Percentiles rank a stretch among this genome's conserved stretches.
Evolutionary conservation across 1,139 yeast species (phyloP).

Genomic region (Geotrichum citri-aurantii): DNA sequence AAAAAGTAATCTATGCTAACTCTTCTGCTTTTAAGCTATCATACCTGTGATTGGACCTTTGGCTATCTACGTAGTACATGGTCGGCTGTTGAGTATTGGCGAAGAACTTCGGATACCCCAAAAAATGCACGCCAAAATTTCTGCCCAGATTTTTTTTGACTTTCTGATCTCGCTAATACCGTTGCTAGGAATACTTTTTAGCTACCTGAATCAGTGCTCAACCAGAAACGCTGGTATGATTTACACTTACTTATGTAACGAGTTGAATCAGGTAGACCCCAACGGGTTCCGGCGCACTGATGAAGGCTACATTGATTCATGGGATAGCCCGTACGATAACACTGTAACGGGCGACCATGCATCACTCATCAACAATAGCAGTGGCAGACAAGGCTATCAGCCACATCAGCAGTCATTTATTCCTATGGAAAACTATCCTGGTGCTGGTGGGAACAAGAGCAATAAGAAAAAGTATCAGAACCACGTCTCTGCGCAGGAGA

Average conservation of each 20-base stretch:
- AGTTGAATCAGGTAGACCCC: conserved; percentile 20
- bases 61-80: conserved; percentile 71
- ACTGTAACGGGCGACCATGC: neutral
- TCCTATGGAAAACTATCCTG: neutral
- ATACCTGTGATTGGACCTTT: conserved; percentile 79
- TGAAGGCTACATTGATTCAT: conserved; percentile 1
- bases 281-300: neutral
- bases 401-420: neutral
- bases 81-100: conserved; percentile 56
- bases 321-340: neutral
- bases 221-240: conserved; percentile 80
- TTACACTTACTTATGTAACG: conserved; percentile 37
- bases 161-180: conserved; percentile 73
- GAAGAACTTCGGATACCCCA: conserved; percentile 55
- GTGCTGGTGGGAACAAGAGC: neutral
- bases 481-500: neutral
- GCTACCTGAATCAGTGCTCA: conserved; percentile 83
- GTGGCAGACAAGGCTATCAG: neutral
- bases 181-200: conserved; percentile 62
- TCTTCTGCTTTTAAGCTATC: conserved; percentile 41
- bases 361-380: neutral
- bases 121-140: conserved; percentile 57
- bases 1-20: neutral
- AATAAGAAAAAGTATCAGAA: neutral
- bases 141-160: conserved; percentile 68